A percentile compares a stretch with the other conserved stretches of the same genome.
Evolutionary conservation across 495 filamentous ascomycete genomes (phyloP).

Genomic region (Podospora appendiculata): DNA sequence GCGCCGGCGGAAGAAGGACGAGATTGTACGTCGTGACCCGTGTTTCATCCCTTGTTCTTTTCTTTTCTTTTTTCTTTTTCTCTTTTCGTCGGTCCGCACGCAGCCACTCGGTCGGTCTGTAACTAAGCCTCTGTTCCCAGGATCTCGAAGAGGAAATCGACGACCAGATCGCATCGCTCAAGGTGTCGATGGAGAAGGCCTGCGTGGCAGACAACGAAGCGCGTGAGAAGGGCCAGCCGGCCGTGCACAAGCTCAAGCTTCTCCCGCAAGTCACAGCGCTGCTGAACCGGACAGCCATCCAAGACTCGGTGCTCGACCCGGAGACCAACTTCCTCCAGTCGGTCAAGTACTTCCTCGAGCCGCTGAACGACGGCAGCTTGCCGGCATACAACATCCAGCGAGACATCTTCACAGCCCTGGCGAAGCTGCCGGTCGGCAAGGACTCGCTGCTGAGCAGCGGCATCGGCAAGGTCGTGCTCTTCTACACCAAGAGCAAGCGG

Average conservation of each 20-base stretch:
- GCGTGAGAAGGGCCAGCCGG: conserved; percentile 67
- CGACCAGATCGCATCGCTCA: conserved; percentile 80
- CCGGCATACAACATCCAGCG: conserved; percentile 97
- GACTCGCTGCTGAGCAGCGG: conserved; percentile 83
- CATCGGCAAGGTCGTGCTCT: conserved; percentile 90
- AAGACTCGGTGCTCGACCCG: conserved; percentile 76
- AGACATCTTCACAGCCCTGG: conserved; percentile 76
- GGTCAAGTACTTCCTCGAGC: conserved; percentile 95
- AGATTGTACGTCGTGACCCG: conserved; percentile 56
- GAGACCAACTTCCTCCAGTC: conserved; percentile 92
- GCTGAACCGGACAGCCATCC: conserved; percentile 79
- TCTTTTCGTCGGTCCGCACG: too few species aligned
- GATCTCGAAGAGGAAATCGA: conserved; percentile 86
- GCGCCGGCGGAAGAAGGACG: conserved; percentile 77
- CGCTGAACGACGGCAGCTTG: conserved; percentile 81
- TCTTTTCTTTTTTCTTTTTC: neutral
- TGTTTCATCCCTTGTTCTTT: neutral
- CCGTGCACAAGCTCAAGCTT: conserved; percentile 88
- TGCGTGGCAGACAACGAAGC: conserved; percentile 78
- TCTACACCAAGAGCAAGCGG: conserved; percentile 91
- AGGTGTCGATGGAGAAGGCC: conserved; percentile 84
- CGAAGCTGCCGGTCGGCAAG: conserved; percentile 77
- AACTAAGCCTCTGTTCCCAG: conserved; percentile 33
- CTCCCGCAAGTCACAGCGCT: conserved; percentile 85
- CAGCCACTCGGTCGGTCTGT: too few species aligned